These are phyloP conservation scores for Zhuliangozyma blackwelliae DNA, from an alignment of 1,139 yeast genomes.

Conservation along the genomic window DNA sequence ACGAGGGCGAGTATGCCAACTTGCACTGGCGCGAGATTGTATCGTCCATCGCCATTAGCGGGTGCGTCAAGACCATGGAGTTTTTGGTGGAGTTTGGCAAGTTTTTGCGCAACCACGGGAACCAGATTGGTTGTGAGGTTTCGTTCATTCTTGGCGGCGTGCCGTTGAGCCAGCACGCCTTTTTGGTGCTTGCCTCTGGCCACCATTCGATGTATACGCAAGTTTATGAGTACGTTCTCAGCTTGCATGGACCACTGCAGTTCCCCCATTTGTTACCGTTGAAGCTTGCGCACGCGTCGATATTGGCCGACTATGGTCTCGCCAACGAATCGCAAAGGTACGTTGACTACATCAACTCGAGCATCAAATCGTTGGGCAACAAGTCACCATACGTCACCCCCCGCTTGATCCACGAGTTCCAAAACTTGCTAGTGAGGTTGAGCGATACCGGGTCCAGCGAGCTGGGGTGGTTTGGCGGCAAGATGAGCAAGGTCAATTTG, in stretches of 20 bases:
- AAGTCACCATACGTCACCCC: constrained; percentile 39
- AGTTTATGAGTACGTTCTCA: constrained; percentile 60
- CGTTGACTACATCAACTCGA: constrained; percentile 47
- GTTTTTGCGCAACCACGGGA: constrained; percentile 31
- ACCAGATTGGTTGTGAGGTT: constrained; percentile 37
- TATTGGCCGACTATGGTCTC: constrained; percentile 61
- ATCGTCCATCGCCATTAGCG: constrained; percentile 41
- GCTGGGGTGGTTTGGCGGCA: constrained; percentile 58
- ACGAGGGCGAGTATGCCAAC: constrained; percentile 48
- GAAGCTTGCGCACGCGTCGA: constrained; percentile 59
- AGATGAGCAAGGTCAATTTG: constrained; percentile 69
- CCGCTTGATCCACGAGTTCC: constrained; percentile 31
- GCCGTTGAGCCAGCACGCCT: constrained; percentile 27
- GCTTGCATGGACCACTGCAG: constrained; percentile 26
- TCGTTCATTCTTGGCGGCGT: constrained; percentile 48
- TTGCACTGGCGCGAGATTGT: constrained; percentile 50
- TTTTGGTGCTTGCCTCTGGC: constrained; percentile 19
- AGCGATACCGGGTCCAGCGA: constrained; percentile 40
- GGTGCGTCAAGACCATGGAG: constrained; percentile 30
- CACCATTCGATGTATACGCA: constrained; percentile 51
- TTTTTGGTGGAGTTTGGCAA: constrained; percentile 55
- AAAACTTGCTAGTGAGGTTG: constrained; percentile 39
- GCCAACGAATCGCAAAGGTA: constrained; percentile 55
- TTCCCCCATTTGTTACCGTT: constrained; percentile 53
- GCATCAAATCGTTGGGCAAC: constrained; percentile 37